These are phyloP conservation scores for Acacia crassicarpa DNA, from an alignment of 306 rosid genomes.

Conservation along the genomic window DNA sequence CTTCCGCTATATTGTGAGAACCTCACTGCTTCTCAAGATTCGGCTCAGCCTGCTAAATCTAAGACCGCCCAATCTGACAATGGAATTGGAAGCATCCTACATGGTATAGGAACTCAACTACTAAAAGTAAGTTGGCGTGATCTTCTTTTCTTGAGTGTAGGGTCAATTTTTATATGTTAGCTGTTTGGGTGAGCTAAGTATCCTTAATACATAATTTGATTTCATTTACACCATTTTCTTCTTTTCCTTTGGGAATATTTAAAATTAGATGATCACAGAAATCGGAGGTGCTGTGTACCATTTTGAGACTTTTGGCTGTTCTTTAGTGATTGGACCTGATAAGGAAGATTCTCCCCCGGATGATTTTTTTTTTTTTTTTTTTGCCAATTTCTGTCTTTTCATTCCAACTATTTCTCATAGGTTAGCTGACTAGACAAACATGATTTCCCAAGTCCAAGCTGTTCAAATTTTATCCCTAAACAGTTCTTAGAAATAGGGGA, in stretches of 20 bases:
- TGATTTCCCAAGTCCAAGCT: slow-evolving; percentile 1
- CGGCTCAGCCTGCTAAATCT: slow-evolving; percentile 38
- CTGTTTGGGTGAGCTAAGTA: not conserved
- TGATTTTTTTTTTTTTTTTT: too few species aligned
- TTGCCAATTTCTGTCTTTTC: not conserved
- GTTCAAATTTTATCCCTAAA: not conserved
- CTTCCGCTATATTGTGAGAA: slow-evolving; percentile 58
- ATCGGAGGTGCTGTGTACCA: not conserved
- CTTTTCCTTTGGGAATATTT: slow-evolving; percentile 10
- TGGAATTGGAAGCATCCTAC: slow-evolving; percentile 34
- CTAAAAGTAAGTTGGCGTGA: slow-evolving; percentile 5
- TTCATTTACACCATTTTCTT: not conserved
- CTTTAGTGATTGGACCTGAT: not conserved
- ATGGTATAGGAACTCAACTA: slow-evolving; percentile 48
- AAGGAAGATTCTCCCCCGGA: not conserved
- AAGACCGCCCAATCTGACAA: slow-evolving; percentile 54
- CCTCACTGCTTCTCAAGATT: slow-evolving; percentile 42
- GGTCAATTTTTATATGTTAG: not conserved
- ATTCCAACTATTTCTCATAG: not conserved
- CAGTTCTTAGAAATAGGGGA: not conserved
- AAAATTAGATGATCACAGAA: slow-evolving; percentile 2
- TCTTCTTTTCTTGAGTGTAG: slow-evolving; percentile 14
- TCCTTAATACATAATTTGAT: slow-evolving; percentile 12
- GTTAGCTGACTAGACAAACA: slow-evolving; percentile 1
- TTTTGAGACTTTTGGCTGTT: slow-evolving; percentile 9